Base-by-base conservation (phyloP, 2,329 filamentous ascomycete genomes). In the Tympanopsis confertula region DNA sequence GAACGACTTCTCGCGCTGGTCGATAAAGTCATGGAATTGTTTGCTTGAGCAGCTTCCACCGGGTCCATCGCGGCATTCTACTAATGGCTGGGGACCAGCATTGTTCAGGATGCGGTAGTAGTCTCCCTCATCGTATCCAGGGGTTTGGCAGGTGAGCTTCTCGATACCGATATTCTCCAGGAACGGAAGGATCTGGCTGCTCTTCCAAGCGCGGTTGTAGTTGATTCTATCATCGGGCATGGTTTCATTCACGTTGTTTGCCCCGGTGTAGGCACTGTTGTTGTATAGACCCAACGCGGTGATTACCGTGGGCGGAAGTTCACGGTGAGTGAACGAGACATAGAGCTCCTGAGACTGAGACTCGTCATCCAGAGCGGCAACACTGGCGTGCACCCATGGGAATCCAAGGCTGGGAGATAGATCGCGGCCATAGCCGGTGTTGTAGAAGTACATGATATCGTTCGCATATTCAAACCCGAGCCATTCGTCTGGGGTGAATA, bases 201-300 rank as follows among this genome's bases (percentile, higher is more conserved):
- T 68, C 42, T 58, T 58, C 68, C 68, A 73, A 3, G 55, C 62
- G 17, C 69, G 62, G 15, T 56, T 50, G 44, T 67, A 62, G 51
- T 72, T 73, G 44, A 69, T 61, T 29, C 49, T 53, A 38, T 61
- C 50, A 3, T 56, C 46, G 1, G 68, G 66, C 68, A 73, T 71
- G 5, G 65, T 68, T 14, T 50, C 56, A 42, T 72, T 72, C 32
- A 64, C 48, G 39, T 69, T 50, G 45, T 66, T 57, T 2, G 56
- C 49, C 5, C 62, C 65, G 1, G 64, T 59, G 44, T 60, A 63
- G 0, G 57, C 62, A 4, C 61, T 64, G 50, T 71, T 71, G 52
- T 73, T 72, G 56, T 70, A 73, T 5, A 74, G 52, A 3, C 67
- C 69, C 37, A 75, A 49, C 1, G 69, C 65, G 1, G 71, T 68